phyloP scores from a whole-genome alignment of 306 rosid genomes.

The Sphenostylis stenocarpa region DNA sequence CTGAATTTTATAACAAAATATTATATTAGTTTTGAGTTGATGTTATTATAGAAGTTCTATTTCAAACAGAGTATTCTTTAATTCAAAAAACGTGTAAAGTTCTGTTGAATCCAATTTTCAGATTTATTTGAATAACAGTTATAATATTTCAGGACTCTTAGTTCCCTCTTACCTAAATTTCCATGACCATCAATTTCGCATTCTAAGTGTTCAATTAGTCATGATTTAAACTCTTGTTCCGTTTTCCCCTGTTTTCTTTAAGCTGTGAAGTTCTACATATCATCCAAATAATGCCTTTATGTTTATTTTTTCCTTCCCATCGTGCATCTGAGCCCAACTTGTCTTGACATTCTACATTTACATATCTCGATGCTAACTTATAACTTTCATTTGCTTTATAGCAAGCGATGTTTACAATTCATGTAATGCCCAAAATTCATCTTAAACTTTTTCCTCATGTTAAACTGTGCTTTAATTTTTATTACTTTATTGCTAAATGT shows the following conservation, averaged over 20 bases:
- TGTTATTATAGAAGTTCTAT: background rate
- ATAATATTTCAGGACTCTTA: background rate
- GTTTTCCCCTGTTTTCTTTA: background rate
- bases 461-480: background rate
- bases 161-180: background rate
- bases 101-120: conserved; percentile 11
- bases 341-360: conserved; percentile 4
- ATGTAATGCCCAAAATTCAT: background rate
- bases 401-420: background rate
- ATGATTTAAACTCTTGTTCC: background rate
- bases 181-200: background rate
- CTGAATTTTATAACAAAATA: background rate
- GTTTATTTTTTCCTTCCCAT: background rate
- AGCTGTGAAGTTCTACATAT: conserved; percentile 6
- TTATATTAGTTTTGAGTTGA: background rate
- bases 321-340: background rate
- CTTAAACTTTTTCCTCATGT: conserved; percentile 2
- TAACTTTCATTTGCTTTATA: conserved; percentile 9
- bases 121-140: background rate
- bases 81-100: background rate
- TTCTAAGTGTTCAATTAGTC: background rate
- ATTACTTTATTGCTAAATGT: conserved; percentile 19
- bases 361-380: background rate
- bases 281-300: background rate
- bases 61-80: background rate